Evolutionary conservation across 371 early-diverging fungal species (phyloP), one percentile per base, ranked within the genome.

Genomic region (Circinella umbellata): DNA sequence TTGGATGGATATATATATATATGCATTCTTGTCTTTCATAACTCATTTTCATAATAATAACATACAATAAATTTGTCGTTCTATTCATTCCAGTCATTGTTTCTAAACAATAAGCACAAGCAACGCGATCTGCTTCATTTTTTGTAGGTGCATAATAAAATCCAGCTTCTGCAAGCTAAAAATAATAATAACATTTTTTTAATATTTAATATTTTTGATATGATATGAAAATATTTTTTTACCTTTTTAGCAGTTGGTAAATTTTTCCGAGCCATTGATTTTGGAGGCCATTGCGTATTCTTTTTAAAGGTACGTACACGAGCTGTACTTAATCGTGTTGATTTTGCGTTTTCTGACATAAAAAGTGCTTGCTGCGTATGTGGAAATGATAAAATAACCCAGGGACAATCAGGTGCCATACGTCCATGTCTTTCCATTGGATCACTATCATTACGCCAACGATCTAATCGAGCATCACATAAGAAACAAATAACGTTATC

Each of bases 81-180:
- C 38, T 18, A 34, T 63, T 63, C 42, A 73, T 73, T 11, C 61
- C 63, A 6, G 46, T 57, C 0, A 76, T 54, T 5, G 49, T 66
- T 3, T 35, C 14, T 46, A 62, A 69, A 34, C 81, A 80, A 72
- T 76, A 78, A 3, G 73, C 69, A 53, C 81, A 80, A 46, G 57
- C 69, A 17, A 76, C 69, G 27, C 68, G 67, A 37, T 67, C 59
- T 8, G 59, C 20, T 9, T 62, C 15, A 6, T 69, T 66, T 3
- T 15, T 13, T 14, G 73, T 76, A 6, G 81, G 79, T 2, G 72
- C 54, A 13, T 70, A 78, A 35, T 66, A 72, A 39, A 81, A 81
- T 0, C 79, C 81, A 37, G 81, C 74, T n/a, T 74, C 75, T n/a
- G 72, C 76, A 13, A 78, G 39, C 81, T 80, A 68, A 4, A 60